Conservation (phyloP, 257 asterid genomes). For the Solanum habrochaites region DNA sequence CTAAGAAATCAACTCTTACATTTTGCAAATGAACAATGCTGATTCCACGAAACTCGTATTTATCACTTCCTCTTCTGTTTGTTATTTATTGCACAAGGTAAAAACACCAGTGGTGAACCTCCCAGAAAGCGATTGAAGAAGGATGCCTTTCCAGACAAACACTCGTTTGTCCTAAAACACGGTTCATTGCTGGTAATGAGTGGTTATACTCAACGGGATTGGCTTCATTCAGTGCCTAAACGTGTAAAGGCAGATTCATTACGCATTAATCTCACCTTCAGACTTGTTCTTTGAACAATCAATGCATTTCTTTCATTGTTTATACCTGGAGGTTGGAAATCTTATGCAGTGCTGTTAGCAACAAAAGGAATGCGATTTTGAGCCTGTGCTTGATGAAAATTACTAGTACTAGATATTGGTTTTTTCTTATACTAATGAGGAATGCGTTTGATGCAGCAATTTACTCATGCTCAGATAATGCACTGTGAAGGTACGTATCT, state of each 20-base stretch:
- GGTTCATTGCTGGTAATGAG: conserved; percentile 87
- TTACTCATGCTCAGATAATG: no score
- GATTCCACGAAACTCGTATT: neutral
- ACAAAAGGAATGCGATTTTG: neutral
- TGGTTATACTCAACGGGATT: conserved; percentile 81
- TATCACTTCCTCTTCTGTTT: neutral
- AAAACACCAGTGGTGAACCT: conserved; percentile 31
- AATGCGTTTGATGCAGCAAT: no score
- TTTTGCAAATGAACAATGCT: neutral
- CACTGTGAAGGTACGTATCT: no score
- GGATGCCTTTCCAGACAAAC: conserved; percentile 28
- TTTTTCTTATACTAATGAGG: no score
- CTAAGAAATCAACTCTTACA: neutral
- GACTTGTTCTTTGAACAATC: conserved; percentile 32
- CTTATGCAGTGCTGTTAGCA: neutral
- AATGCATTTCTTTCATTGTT: neutral
- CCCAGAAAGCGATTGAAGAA: conserved; percentile 51
- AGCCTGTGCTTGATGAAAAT: neutral
- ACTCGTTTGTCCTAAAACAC: conserved; percentile 50
- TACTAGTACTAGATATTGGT: no score
- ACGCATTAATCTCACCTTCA: conserved; percentile 82
- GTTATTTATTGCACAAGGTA: conserved; percentile 2
- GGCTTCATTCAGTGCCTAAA: conserved; percentile 93
- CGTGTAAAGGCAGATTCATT: conserved; percentile 61
- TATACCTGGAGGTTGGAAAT: neutral